These are phyloP conservation scores for Apiotrichum akiyoshidainum DNA, from an alignment of 1,284 basidiomycete species.

Conservation along the genomic window DNA sequence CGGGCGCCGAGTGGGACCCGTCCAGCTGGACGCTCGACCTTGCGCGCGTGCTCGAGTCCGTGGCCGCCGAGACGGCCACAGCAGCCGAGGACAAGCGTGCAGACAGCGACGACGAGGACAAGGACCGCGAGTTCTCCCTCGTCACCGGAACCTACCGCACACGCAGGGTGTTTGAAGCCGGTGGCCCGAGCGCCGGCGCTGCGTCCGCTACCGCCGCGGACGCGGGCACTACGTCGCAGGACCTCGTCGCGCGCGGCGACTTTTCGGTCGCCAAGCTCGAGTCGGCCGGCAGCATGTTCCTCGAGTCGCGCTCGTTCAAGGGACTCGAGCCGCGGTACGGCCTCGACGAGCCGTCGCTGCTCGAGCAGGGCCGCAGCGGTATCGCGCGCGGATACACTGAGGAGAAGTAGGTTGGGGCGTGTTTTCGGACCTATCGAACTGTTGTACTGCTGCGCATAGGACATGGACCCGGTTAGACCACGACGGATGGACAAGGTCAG, in stretches of 20 bases:
- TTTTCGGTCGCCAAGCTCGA: conserved; percentile 57
- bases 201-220: conserved; percentile 3
- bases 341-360: conserved; percentile 69
- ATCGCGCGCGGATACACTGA: conserved; percentile 79
- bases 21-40: conserved; percentile 60
- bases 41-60: conserved; percentile 29
- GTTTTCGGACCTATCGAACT: not conserved
- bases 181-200: not conserved
- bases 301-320: conserved; percentile 62
- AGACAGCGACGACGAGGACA: conserved; percentile 43
- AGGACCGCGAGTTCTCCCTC: conserved; percentile 78
- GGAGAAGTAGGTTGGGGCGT: conserved; percentile 34
- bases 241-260: conserved; percentile 63
- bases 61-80: conserved; percentile 24
- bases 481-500: too few relatives aligned
- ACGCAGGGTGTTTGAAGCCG: conserved; percentile 31
- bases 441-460: too few relatives aligned
- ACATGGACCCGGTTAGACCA: too few relatives aligned
- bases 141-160: conserved; percentile 82
- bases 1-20: conserved; percentile 64
- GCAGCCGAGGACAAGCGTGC: conserved; percentile 14
- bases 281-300: conserved; percentile 63
- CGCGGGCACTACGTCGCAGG: conserved; percentile 2
- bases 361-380: conserved; percentile 86
- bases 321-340: conserved; percentile 80